Evolutionary conservation across 345 rosid species (phyloP).

Genomic region (Melaleuca alternifolia): DNA sequence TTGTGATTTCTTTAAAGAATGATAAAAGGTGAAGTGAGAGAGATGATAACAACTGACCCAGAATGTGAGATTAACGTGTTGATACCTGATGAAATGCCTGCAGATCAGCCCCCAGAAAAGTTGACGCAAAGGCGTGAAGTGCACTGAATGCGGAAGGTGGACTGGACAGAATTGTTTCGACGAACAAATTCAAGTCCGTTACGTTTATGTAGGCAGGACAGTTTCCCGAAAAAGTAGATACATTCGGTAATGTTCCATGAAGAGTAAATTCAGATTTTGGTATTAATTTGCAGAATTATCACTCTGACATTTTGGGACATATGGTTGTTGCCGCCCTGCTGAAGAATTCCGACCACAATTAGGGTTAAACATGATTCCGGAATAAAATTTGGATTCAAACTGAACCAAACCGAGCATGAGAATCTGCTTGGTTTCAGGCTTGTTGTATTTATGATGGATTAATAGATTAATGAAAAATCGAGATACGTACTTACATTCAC

Average conservation of each 20-base stretch:
- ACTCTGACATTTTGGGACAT: background rate
- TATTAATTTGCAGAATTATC: background rate
- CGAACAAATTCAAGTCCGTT: background rate
- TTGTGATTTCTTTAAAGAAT: background rate
- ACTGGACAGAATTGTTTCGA: background rate
- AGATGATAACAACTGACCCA: background rate
- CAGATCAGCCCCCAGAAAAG: background rate
- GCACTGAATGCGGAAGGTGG: background rate
- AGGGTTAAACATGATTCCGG: background rate
- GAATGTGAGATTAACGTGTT: constrained; percentile 4
- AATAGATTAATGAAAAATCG: too few species aligned
- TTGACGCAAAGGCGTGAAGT: background rate
- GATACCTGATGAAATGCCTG: constrained; percentile 10
- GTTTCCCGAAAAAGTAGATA: background rate
- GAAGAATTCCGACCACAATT: background rate
- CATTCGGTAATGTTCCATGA: background rate
- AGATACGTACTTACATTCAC: too few species aligned
- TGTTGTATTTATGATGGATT: too few species aligned
- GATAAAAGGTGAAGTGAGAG: background rate
- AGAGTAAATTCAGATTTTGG: background rate
- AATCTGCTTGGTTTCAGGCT: too few species aligned
- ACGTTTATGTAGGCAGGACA: background rate
- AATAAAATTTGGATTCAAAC: too few species aligned
- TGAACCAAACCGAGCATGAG: too few species aligned
- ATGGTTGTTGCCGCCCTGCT: background rate